These are phyloP conservation scores for Elaeis oleifera DNA, from an alignment of 202 grass and related monocot species.

Conservation along the genomic window DNA sequence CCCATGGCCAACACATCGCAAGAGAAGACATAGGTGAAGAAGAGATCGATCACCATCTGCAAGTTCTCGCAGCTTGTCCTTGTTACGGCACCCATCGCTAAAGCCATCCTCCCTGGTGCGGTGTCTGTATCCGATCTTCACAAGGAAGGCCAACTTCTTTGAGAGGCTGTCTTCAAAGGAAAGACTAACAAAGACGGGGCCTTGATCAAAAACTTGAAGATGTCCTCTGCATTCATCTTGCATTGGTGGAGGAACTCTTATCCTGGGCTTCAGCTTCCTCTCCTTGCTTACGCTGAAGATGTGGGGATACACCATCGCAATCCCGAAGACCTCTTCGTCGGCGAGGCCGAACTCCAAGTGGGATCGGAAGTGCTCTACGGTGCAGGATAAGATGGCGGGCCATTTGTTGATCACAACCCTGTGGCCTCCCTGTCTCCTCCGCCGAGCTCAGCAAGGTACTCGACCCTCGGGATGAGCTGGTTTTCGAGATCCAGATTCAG, in stretches of 20 bases:
- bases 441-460: slow-evolving; percentile 8
- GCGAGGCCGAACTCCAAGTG: slow-evolving; percentile 22
- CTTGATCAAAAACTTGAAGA: slow-evolving; percentile 22
- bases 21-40: slow-evolving; percentile 18
- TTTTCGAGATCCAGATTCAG: slow-evolving; percentile 15
- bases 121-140: slow-evolving; percentile 19
- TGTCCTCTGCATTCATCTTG: slow-evolving; percentile 11
- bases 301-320: slow-evolving; percentile 18
- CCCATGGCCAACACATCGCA: slow-evolving; percentile 17
- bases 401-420: slow-evolving; percentile 10
- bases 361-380: slow-evolving; percentile 12
- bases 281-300: slow-evolving; percentile 23
- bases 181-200: slow-evolving; percentile 17
- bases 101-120: slow-evolving; percentile 14
- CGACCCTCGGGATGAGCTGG: slow-evolving; percentile 19
- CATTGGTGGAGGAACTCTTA: slow-evolving; percentile 18
- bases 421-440: slow-evolving; percentile 9
- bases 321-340: slow-evolving; percentile 14
- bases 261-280: slow-evolving; percentile 16
- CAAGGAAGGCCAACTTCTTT: slow-evolving; percentile 15
- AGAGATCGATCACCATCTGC: slow-evolving; percentile 19
- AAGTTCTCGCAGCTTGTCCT: slow-evolving; percentile 26
- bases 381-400: slow-evolving; percentile 22
- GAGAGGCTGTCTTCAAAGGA: slow-evolving; percentile 11
- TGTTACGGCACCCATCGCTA: neutral